Percentiles rank a stretch among this genome's conserved stretches.
These are phyloP conservation scores for Dothistroma septosporum DNA, from an alignment of 2,329 filamentous ascomycete species.

Conservation along the genomic window DNA sequence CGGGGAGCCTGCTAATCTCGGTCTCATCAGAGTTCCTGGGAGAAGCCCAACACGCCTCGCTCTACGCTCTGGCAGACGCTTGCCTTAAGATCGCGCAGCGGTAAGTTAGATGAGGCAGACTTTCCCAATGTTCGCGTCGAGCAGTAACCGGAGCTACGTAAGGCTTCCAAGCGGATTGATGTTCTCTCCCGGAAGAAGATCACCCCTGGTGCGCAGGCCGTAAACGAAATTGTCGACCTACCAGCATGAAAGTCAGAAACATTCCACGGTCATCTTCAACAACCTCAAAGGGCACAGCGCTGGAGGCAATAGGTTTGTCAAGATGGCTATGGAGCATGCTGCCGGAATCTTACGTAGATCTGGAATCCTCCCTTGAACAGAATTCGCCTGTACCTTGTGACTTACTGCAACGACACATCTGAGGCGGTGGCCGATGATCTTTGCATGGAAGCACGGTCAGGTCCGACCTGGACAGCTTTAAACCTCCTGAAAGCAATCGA, in stretches of 20 bases:
- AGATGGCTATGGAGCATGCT: slow-evolving; percentile 32
- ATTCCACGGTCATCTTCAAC: slow-evolving; percentile 14
- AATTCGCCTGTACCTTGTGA: slow-evolving; percentile 16
- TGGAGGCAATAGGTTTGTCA: not conserved
- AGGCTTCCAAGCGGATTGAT: slow-evolving; percentile 7
- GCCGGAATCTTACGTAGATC: slow-evolving; percentile 23
- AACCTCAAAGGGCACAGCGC: slow-evolving; percentile 9
- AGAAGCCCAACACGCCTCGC: slow-evolving; percentile 14
- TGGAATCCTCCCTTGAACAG: slow-evolving; percentile 30
- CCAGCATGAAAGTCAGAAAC: not conserved
- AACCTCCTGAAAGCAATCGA: slow-evolving; percentile 12
- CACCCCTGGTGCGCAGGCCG: slow-evolving; percentile 9
- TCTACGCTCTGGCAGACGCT: slow-evolving; percentile 7
- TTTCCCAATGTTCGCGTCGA: slow-evolving; percentile 4
- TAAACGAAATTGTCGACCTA: slow-evolving; percentile 9
- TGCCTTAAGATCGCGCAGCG: not conserved
- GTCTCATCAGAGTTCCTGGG: not conserved
- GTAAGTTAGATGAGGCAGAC: not conserved
- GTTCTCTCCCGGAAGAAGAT: slow-evolving; percentile 10
- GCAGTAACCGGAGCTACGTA: not conserved
- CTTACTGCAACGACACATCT: slow-evolving; percentile 10
- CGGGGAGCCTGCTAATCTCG: not conserved
- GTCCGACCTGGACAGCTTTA: slow-evolving; percentile 3
- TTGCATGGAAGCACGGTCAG: slow-evolving; percentile 7
- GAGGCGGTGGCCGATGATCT: not conserved